phyloP scores from a whole-genome alignment of 257 asterid species.

The Solanum sejunctum region DNA sequence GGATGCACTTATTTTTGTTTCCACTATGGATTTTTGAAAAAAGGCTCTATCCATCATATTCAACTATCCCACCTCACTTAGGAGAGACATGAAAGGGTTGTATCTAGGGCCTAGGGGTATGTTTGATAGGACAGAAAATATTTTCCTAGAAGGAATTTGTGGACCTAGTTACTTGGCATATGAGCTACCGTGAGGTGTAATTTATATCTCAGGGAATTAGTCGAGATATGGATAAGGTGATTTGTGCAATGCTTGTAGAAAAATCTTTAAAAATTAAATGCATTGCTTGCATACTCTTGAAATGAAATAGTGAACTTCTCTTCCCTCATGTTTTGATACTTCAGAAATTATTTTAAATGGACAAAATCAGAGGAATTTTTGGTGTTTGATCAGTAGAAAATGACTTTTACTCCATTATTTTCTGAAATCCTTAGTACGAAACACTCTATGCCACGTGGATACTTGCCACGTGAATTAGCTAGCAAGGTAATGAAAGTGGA shows the following conservation, averaged over 20 bases:
- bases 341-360: too few relatives aligned
- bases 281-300: too few relatives aligned
- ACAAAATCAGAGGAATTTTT: neutral
- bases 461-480: neutral
- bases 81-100: neutral
- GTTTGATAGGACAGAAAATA: neutral
- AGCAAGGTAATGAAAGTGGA: neutral
- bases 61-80: neutral
- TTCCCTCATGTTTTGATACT: too few relatives aligned
- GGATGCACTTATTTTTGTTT: neutral
- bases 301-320: too few relatives aligned
- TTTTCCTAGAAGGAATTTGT: neutral
- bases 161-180: neutral
- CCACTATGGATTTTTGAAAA: neutral
- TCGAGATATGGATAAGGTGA: neutral
- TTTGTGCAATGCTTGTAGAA: neutral
- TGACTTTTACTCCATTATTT: neutral
- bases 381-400: neutral
- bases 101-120: neutral
- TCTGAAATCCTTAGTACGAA: neutral
- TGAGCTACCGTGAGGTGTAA: neutral
- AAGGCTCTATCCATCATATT: neutral
- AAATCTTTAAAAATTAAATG: neutral
- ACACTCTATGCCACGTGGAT: neutral
- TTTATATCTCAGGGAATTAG: fast-evolving